A percentile compares a stretch with the other conserved stretches of the same genome.
Conservation (phyloP, 768 basidiomycete genomes). For the Boletus rubescentipes region DNA sequence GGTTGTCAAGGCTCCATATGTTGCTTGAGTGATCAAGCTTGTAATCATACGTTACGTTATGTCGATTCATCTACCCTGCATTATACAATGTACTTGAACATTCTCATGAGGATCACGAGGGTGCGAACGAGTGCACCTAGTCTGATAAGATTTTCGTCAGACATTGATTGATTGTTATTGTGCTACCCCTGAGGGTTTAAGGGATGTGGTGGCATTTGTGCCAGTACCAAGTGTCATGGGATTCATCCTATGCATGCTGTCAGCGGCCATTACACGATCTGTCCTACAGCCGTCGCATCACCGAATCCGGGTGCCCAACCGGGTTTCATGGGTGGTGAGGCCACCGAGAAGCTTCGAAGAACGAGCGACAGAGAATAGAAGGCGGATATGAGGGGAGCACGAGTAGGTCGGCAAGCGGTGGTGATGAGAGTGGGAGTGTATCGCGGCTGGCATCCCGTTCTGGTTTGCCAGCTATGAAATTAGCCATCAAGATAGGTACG, state of each 20-base stretch:
- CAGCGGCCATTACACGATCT: background rate
- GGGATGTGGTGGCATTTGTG: background rate
- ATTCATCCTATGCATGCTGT: slow-evolving; percentile 4
- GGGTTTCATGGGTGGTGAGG: background rate
- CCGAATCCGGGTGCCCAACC: slow-evolving; percentile 1
- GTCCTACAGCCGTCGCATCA: slow-evolving; percentile 15
- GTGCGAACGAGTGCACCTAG: background rate
- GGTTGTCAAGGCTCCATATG: slow-evolving; percentile 9
- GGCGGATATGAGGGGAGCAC: slow-evolving; percentile 21
- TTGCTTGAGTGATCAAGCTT: slow-evolving; percentile 3
- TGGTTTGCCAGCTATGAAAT: slow-evolving; percentile 22
- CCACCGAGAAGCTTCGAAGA: slow-evolving; percentile 9
- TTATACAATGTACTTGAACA: slow-evolving; percentile 2
- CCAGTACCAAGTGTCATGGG: background rate
- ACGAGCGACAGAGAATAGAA: background rate
- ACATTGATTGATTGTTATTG: background rate
- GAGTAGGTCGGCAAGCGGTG: slow-evolving; percentile 1
- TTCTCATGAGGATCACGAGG: background rate
- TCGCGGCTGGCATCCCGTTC: background rate
- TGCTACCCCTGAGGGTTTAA: background rate
- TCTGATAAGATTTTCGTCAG: slow-evolving; percentile 1
- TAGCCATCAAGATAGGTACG: slow-evolving; percentile 21
- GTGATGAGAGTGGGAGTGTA: background rate
- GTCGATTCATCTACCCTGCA: slow-evolving; percentile 4
- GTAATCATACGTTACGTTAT: slow-evolving; percentile 25